Evolutionary conservation across 495 filamentous ascomycete genomes (phyloP).

Genomic region (Podospora pseudoanserina): DNA sequence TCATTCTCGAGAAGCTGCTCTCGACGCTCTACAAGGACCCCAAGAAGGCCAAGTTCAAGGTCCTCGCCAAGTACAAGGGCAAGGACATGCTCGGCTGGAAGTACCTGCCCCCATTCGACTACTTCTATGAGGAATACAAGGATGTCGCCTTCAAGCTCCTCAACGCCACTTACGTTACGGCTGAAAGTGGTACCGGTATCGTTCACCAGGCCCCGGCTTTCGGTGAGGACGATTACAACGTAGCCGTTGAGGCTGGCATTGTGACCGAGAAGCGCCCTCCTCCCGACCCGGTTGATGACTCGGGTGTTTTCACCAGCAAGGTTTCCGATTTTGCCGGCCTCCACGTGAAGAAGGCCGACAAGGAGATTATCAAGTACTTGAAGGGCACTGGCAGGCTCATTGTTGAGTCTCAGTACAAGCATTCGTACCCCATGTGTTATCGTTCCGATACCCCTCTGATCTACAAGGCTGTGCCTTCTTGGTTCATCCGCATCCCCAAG

Average conservation of each 20-base stretch:
- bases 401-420: slow-evolving; percentile 84
- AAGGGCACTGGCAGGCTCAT: slow-evolving; percentile 77
- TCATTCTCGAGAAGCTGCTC: slow-evolving; percentile 81
- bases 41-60: slow-evolving; percentile 95
- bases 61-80: slow-evolving; percentile 77
- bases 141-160: slow-evolving; percentile 89
- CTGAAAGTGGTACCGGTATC: slow-evolving; percentile 90
- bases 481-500: slow-evolving; percentile 86
- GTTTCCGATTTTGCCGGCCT: slow-evolving; percentile 83
- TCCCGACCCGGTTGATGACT: slow-evolving; percentile 85
- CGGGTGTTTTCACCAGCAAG: slow-evolving; percentile 74
- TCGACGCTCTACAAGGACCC: slow-evolving; percentile 89
- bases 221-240: slow-evolving; percentile 94
- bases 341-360: slow-evolving; percentile 93
- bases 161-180: slow-evolving; percentile 84
- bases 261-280: slow-evolving; percentile 72
- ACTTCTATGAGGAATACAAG: slow-evolving; percentile 93
- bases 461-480: slow-evolving; percentile 88
- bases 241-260: slow-evolving; percentile 72
- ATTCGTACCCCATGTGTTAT: slow-evolving; percentile 95
- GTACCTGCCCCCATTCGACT: slow-evolving; percentile 88
- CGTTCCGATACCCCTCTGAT: slow-evolving; percentile 94
- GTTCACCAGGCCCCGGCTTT: slow-evolving; percentile 95
- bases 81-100: slow-evolving; percentile 87
- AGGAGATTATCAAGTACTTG: slow-evolving; percentile 87